Evolutionary conservation across 1,284 basidiomycete species (phyloP).

Genomic region (Taiwanofungus camphoratus): DNA sequence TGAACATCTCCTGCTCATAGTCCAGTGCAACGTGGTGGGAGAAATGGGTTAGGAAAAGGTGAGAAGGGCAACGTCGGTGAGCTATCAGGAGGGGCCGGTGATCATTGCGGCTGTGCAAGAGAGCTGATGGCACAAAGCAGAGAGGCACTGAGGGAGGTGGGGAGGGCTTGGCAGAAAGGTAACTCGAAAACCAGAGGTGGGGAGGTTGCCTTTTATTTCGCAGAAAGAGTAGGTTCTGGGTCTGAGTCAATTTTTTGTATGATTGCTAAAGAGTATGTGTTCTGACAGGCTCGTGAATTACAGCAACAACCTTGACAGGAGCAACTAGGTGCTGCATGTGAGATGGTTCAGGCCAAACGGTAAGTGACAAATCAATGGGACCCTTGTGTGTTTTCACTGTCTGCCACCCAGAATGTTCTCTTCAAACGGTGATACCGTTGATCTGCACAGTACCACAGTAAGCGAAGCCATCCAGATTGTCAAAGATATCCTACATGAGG

Average conservation of each 20-base stretch:
- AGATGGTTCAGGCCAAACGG: conserved; percentile 57
- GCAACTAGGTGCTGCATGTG: conserved; percentile 52
- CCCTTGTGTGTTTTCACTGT: neutral
- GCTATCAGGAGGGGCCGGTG: conserved; percentile 21
- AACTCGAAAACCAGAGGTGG: conserved; percentile 53
- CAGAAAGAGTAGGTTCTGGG: conserved; percentile 45
- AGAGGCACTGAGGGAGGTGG: conserved; percentile 56
- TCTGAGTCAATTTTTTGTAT: conserved; percentile 11
- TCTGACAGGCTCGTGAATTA: conserved; percentile 63
- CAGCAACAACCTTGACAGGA: conserved; percentile 51
- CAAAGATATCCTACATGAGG: conserved; percentile 46
- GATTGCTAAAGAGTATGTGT: conserved; percentile 1
- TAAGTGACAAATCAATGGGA: conserved; percentile 21
- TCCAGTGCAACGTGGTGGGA: conserved; percentile 31
- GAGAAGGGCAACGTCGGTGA: conserved; percentile 42
- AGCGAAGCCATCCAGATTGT: conserved; percentile 60
- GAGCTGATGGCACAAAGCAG: conserved; percentile 44
- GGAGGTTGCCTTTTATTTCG: conserved; percentile 63
- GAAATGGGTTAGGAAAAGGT: conserved; percentile 32
- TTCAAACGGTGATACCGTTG: conserved; percentile 46
- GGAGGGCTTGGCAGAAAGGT: conserved; percentile 60
- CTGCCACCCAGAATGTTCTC: conserved; percentile 28
- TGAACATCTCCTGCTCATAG: conserved; percentile 60
- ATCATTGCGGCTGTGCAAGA: conserved; percentile 32
- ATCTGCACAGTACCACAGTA: conserved; percentile 66